These are phyloP conservation scores for Jamesozyma spencerorum DNA, from an alignment of 805 yeast genomes.

Conservation along the genomic window DNA sequence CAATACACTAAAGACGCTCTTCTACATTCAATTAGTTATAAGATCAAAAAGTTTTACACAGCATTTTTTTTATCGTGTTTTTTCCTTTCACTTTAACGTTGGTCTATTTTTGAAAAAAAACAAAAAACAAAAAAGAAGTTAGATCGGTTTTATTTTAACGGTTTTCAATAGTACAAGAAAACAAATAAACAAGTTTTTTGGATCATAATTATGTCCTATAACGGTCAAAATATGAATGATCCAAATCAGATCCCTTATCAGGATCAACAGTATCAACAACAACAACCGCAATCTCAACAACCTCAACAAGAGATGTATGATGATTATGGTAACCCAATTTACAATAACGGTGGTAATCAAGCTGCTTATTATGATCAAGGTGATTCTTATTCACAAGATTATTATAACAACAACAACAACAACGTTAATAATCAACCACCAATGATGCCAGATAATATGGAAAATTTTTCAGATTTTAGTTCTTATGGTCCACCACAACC, in stretches of 20 bases:
- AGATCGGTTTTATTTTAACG: no score
- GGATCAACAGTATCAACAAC: conserved; percentile 19
- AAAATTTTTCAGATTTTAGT: conserved; percentile 59
- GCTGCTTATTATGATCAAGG: conserved; percentile 24
- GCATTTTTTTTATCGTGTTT: neutral
- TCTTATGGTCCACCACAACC: conserved; percentile 49
- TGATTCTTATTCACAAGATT: conserved; percentile 6
- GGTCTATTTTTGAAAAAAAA: no score
- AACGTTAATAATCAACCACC: conserved; percentile 33
- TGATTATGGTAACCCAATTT: conserved; percentile 36
- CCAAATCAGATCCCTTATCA: conserved; percentile 26
- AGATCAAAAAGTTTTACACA: no score
- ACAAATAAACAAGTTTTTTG: no score
- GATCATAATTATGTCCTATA: conserved; percentile 1
- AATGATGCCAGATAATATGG: conserved; percentile 34
- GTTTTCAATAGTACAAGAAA: no score
- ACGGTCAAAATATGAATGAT: conserved; percentile 6
- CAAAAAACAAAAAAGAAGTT: no score
- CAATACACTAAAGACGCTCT: no score
- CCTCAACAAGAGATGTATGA: conserved; percentile 19
- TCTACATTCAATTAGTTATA: no score
- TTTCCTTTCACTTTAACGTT: no score
- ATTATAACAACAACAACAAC: conserved; percentile 4
- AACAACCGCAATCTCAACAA: conserved; percentile 4
- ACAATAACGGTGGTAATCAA: conserved; percentile 16